Percentiles rank a stretch among this genome's conserved stretches.
These are phyloP conservation scores for Anisodus tanguticus DNA, from an alignment of 257 asterid species.

Conservation along the genomic window DNA sequence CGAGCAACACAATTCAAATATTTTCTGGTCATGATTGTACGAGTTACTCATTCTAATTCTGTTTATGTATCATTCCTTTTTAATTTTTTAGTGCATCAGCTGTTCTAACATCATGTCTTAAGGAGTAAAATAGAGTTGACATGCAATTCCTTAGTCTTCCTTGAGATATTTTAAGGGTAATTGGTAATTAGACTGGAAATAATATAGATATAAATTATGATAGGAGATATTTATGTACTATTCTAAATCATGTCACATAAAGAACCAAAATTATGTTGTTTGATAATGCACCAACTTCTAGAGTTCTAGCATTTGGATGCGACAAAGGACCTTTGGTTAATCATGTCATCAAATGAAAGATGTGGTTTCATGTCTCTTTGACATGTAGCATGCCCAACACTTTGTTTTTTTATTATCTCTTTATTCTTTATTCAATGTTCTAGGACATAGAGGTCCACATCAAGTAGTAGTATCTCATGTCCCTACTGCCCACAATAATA, in stretches of 20 bases:
- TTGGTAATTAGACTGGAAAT: background rate
- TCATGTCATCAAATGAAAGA: background rate
- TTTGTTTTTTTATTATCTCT: background rate
- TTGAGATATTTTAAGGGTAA: background rate
- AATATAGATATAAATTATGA: background rate
- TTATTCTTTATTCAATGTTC: background rate
- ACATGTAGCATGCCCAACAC: background rate
- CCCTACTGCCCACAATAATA: background rate
- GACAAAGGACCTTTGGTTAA: background rate
- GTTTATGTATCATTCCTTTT: background rate
- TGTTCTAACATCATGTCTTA: background rate
- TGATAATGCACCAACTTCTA: background rate
- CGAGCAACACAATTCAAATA: background rate
- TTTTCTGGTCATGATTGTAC: background rate
- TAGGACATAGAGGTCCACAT: background rate
- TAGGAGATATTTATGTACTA: background rate
- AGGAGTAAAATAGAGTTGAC: background rate
- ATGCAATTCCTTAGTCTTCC: background rate
- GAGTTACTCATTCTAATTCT: background rate
- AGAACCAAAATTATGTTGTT: background rate
- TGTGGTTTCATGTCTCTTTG: background rate
- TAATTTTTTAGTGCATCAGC: no score
- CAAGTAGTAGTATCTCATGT: conserved; percentile 16
- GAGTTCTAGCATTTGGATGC: background rate
- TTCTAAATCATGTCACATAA: background rate